These are phyloP conservation scores for Solanum raphanifolium DNA, from an alignment of 257 asterid genomes.

Conservation along the genomic window DNA sequence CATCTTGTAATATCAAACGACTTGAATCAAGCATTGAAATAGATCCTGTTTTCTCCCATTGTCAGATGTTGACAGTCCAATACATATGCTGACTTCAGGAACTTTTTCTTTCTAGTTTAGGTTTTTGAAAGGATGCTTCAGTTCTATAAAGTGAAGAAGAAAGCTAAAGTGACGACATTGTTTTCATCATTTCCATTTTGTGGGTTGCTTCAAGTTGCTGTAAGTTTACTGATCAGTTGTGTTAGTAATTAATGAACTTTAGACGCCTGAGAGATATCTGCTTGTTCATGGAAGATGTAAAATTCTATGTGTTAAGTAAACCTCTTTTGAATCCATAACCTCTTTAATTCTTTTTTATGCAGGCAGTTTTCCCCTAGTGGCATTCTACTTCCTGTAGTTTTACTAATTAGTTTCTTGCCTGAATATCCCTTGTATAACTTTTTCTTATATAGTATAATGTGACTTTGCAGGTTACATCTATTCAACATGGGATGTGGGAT, in stretches of 20 bases:
- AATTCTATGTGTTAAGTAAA: not conserved
- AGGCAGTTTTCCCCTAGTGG: not conserved
- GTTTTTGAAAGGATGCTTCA: conserved; percentile 70
- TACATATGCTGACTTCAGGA: not conserved
- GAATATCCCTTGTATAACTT: not conserved
- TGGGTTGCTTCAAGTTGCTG: conserved; percentile 84
- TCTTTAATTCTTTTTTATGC: not conserved
- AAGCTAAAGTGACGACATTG: conserved; percentile 33
- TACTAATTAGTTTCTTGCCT: not conserved
- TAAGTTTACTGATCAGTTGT: conserved; percentile 23
- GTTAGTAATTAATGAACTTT: not conserved
- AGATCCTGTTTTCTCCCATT: no score
- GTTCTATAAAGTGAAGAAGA: conserved; percentile 27
- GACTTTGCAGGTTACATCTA: conserved; percentile 58
- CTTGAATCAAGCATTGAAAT: no score
- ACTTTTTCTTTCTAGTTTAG: conserved; percentile 25
- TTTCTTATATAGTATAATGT: conserved; percentile 1
- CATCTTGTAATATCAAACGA: no score
- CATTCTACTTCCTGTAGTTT: not conserved
- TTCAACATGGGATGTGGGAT: conserved; percentile 64
- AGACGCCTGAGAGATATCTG: not conserved
- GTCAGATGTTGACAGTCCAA: not conserved
- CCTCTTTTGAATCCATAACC: not conserved
- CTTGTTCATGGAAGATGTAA: not conserved
- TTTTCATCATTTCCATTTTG: conserved; percentile 52